phyloP scores from a whole-genome alignment of 2,329 filamentous ascomycete genomes.

The Ceratocystiopsis brevicomis region DNA sequence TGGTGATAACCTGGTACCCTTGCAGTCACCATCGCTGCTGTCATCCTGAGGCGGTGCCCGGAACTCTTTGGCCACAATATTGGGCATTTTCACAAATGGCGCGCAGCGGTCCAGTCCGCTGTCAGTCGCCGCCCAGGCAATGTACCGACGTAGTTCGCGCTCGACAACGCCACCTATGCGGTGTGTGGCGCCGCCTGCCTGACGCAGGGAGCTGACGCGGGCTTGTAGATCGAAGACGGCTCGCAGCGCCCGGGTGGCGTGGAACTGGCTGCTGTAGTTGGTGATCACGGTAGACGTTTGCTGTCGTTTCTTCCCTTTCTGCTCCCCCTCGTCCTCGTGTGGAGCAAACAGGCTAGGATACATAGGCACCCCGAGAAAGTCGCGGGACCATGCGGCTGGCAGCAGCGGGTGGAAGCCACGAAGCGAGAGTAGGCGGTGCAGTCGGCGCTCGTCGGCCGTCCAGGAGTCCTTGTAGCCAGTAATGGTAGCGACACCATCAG shows the following conservation, averaged over 20 bases:
- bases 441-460: constrained; percentile 15
- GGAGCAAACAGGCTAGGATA: constrained; percentile 16
- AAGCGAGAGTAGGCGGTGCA: constrained; percentile 18
- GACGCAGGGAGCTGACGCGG: constrained; percentile 15
- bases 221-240: constrained; percentile 17
- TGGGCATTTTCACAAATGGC: constrained; percentile 19
- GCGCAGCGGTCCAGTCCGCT: constrained; percentile 11
- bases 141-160: constrained; percentile 15
- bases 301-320: too few species aligned
- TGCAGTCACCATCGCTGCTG: neutral
- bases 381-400: constrained; percentile 15
- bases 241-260: constrained; percentile 17
- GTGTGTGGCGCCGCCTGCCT: constrained; percentile 10
- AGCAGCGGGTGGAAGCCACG: constrained; percentile 18
- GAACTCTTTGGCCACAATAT: constrained; percentile 10
- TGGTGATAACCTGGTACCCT: neutral
- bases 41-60: neutral
- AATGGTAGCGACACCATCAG: constrained; percentile 4
- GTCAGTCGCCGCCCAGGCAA: constrained; percentile 16
- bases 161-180: constrained; percentile 14
- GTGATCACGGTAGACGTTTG: constrained; percentile 7
- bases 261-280: constrained; percentile 13
- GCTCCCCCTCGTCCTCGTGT: constrained; percentile 2
- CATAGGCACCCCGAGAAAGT: constrained; percentile 17
- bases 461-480: constrained; percentile 10